Evolutionary conservation across 2,329 filamentous ascomycete genomes (phyloP).

Genomic region (Ceratocystis cacaofunesta): DNA sequence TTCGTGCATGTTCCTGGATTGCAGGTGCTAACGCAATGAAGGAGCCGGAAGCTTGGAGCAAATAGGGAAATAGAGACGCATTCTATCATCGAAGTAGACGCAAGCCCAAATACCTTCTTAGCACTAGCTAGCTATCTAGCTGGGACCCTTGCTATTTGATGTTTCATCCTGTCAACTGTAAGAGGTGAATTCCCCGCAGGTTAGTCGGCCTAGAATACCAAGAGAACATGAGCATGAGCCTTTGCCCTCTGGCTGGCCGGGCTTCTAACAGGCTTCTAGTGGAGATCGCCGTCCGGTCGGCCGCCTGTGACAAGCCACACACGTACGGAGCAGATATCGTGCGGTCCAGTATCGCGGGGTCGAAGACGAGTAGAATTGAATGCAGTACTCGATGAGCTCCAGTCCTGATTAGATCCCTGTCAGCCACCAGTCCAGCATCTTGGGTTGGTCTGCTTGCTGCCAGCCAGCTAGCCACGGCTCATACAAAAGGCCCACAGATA

Average conservation of each 20-base stretch:
- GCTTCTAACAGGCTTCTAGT: neutral
- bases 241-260: neutral
- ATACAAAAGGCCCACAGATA: neutral
- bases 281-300: neutral
- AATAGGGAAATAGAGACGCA: neutral
- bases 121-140: neutral
- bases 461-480: neutral
- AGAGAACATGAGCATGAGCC: neutral
- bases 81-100: too few species aligned
- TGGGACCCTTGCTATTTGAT: neutral
- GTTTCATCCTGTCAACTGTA: neutral
- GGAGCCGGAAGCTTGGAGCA: neutral
- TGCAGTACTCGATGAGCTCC: too few species aligned
- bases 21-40: neutral
- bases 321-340: neutral
- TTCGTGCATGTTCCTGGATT: neutral
- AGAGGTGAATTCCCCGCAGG: neutral
- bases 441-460: neutral
- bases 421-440: neutral
- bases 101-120: too few species aligned
- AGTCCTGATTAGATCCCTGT: too few species aligned
- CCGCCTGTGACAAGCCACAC: neutral
- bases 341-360: neutral
- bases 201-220: neutral
- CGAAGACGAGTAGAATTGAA: neutral